These are phyloP conservation scores for Boletus rubroflammeus DNA, from an alignment of 768 basidiomycete species.

Conservation along the genomic window DNA sequence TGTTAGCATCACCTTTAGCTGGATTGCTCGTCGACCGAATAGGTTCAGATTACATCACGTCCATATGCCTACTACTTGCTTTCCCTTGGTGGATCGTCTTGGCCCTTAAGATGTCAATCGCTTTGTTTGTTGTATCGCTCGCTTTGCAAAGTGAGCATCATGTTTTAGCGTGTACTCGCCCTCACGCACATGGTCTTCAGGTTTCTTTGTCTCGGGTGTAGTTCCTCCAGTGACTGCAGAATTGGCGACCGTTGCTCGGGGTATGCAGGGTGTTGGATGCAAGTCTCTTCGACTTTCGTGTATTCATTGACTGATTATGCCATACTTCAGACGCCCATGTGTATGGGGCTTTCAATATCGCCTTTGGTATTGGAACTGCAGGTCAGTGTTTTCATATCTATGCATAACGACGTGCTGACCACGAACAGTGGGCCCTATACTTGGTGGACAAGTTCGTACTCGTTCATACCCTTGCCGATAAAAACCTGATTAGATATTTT, in stretches of 20 bases:
- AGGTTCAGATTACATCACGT: slow-evolving; percentile 55
- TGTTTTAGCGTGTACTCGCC: neutral
- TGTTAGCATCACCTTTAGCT: slow-evolving; percentile 53
- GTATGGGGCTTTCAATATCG: slow-evolving; percentile 72
- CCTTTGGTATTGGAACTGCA: slow-evolving; percentile 61
- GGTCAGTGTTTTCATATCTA: slow-evolving; percentile 36
- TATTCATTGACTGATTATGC: neutral
- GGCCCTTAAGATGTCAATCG: slow-evolving; percentile 50
- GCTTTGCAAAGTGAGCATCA: slow-evolving; percentile 50
- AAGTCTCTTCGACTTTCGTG: slow-evolving; percentile 23
- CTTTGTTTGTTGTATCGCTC: slow-evolving; percentile 35
- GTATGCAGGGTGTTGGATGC: slow-evolving; percentile 67
- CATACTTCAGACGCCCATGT: slow-evolving; percentile 58
- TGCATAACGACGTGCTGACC: slow-evolving; percentile 1
- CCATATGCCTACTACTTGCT: slow-evolving; percentile 45
- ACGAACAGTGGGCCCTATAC: slow-evolving; percentile 58
- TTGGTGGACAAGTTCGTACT: slow-evolving; percentile 59
- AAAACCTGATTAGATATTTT: slow-evolving; percentile 2
- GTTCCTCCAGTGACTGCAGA: slow-evolving; percentile 65
- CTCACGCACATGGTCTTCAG: slow-evolving; percentile 32
- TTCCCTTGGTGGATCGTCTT: slow-evolving; percentile 65
- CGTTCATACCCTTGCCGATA: neutral
- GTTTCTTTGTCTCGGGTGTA: slow-evolving; percentile 57
- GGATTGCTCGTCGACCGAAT: slow-evolving; percentile 55
- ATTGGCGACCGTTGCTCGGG: slow-evolving; percentile 55